Base-by-base conservation (phyloP, 2,329 filamentous ascomycete species). In the Cordyceps cicadae region DNA sequence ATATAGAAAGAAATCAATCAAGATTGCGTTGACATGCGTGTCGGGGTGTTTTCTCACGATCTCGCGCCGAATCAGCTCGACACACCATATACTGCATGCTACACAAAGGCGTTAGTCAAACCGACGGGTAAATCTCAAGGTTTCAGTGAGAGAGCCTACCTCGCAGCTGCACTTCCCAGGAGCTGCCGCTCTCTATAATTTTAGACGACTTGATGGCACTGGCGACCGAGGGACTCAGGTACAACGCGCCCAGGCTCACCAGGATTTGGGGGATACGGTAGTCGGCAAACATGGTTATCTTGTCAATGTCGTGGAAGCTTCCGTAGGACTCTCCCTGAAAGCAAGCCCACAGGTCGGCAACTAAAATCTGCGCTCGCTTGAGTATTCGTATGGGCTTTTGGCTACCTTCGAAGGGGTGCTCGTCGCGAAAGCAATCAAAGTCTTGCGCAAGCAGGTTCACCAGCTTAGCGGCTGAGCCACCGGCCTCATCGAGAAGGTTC, bases 281-380 rank as follows among this genome's bases (percentile, higher is more conserved):
- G 76, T 99, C 94, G 70, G 94, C 92, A 77, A 99, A 99, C 87
- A 97, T 97, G 63, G 94, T 99, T 68, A 99, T 88, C 71, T 92
- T 91, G 75, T 94, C 88, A 67, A 99, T 96, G 70, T 99, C 94
- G 61, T 85, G 71, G 73, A 99, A 99, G 32, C 82, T 78, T 37
- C 94, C 95, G 68, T 87, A 92, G 29, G 83, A 80, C 66, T 87
- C 79, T 51, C 91, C 92, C 58, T 93, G 85, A 71, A 97, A 97
- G 64, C 92, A 95, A 5, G 94, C 95, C 95, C 95, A 99, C 1
- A 97, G 72, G 72, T 99, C 94, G 24, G 95, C 95, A 2, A 96
- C 92, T 21, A 97, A 82, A 63, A 99, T 99, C 74, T 99, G 94
- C 1, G 94, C 92, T 12, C 95, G 86, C 76, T 99, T 99, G 70